phyloP scores from a whole-genome alignment of 2,329 filamentous ascomycete genomes.

The Colletotrichum sp. region DNA sequence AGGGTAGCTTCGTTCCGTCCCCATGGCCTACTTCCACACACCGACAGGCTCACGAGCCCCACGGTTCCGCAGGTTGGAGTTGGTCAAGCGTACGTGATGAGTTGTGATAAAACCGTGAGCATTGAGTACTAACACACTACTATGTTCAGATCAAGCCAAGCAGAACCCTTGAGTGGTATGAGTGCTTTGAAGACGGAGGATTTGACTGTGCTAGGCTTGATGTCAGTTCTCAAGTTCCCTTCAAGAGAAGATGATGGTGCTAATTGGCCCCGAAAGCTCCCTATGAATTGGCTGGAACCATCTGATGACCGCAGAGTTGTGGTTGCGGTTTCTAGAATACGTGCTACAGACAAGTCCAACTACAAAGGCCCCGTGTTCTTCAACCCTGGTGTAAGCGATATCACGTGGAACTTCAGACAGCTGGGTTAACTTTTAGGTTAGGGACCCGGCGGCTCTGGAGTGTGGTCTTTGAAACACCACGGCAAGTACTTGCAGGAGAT shows the following conservation, averaged over 20 bases:
- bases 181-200: slow-evolving; percentile 31
- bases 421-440: slow-evolving; percentile 14
- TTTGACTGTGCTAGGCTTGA: slow-evolving; percentile 39
- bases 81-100: slow-evolving; percentile 5
- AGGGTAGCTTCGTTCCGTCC: neutral
- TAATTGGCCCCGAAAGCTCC: slow-evolving; percentile 35
- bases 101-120: too few relatives aligned
- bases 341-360: slow-evolving; percentile 31
- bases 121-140: neutral
- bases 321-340: slow-evolving; percentile 35
- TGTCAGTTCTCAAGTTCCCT: slow-evolving; percentile 22
- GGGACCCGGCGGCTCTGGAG: slow-evolving; percentile 56
- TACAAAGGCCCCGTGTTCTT: slow-evolving; percentile 36
- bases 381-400: slow-evolving; percentile 36
- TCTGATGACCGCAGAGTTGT: slow-evolving; percentile 31
- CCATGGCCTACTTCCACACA: neutral
- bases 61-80: neutral
- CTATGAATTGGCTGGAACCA: slow-evolving; percentile 39
- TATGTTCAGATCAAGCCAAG: slow-evolving; percentile 41
- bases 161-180: slow-evolving; percentile 31
- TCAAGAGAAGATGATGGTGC: neutral
- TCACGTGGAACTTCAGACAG: neutral
- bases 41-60: neutral
- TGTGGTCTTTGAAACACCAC: slow-evolving; percentile 35
- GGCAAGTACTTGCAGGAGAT: slow-evolving; percentile 45